A percentile compares a stretch with the other conserved stretches of the same genome.
Conservation (phyloP, 768 basidiomycete genomes). For the Chiua virens region DNA sequence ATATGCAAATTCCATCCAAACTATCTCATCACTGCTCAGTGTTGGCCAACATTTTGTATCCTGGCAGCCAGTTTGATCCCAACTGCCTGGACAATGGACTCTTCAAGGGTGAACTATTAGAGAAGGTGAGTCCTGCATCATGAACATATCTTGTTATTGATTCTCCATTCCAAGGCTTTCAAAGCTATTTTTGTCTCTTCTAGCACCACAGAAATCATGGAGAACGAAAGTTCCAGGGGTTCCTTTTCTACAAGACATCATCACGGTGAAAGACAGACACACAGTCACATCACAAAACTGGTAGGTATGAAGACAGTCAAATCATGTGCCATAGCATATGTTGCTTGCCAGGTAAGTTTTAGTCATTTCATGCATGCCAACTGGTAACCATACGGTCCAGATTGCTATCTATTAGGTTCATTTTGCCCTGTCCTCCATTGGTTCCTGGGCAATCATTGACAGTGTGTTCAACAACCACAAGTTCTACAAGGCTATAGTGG, state of each 20-base stretch:
- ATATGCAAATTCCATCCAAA: background rate
- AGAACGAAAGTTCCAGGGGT: background rate
- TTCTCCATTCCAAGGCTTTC: too few species aligned
- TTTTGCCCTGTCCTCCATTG: background rate
- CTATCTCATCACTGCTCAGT: background rate
- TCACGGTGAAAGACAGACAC: background rate
- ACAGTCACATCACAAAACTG: background rate
- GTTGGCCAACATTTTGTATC: slow-evolving; percentile 5
- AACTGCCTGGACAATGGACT: background rate
- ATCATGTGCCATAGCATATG: background rate
- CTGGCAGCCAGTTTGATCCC: background rate
- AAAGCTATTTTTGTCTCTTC: too few species aligned
- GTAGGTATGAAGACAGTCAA: background rate
- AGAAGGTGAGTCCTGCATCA: background rate
- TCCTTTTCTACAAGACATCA: too few species aligned
- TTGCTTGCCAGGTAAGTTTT: too few species aligned
- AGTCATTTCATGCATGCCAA: background rate
- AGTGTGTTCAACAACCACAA: background rate
- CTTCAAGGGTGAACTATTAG: background rate
- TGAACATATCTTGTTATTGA: too few species aligned
- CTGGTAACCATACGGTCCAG: background rate
- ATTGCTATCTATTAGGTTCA: background rate
- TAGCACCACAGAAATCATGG: background rate
- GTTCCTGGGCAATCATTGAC: background rate
- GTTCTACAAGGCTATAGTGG: slow-evolving; percentile 1